Conservation (phyloP, 371 early-diverging fungal genomes). For the Coemansia sp. region DNA sequence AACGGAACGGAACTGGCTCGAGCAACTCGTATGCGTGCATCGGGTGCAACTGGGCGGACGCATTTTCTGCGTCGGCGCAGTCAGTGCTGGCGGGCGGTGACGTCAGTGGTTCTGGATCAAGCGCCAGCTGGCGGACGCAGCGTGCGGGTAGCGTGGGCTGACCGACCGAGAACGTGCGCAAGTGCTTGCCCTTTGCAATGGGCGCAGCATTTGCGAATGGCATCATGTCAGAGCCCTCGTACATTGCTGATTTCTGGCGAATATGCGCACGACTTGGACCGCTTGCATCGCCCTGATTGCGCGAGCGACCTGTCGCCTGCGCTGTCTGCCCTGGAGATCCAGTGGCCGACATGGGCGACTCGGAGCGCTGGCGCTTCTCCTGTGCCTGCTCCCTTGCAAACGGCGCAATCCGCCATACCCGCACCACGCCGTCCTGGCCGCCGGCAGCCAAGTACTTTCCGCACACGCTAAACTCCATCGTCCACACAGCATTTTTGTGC, state of each 20-base stretch:
- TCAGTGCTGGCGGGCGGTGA: background rate
- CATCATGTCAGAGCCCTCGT: constrained; percentile 6
- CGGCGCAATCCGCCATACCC: constrained; percentile 65
- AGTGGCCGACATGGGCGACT: constrained; percentile 1
- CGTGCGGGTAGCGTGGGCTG: constrained; percentile 11
- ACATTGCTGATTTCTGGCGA: constrained; percentile 10
- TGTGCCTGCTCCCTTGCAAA: constrained; percentile 48
- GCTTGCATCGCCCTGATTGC: too few species aligned
- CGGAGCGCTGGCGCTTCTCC: constrained; percentile 22
- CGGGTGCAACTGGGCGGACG: constrained; percentile 30
- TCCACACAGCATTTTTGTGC: constrained; percentile 41
- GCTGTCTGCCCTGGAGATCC: background rate
- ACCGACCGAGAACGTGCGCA: constrained; percentile 34
- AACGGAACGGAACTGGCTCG: constrained; percentile 62
- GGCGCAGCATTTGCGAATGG: constrained; percentile 47
- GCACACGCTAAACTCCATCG: constrained; percentile 69
- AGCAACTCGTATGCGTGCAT: constrained; percentile 58
- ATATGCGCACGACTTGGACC: background rate
- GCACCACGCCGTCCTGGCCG: constrained; percentile 70
- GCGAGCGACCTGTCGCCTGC: background rate
- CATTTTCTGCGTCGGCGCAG: background rate
- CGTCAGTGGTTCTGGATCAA: background rate
- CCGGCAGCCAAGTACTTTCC: constrained; percentile 78
- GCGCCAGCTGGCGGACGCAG: background rate
- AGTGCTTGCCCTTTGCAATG: constrained; percentile 24